Evolutionary conservation across 1,284 basidiomycete species (phyloP).

Genomic region (Heterobasidion occidentale): DNA sequence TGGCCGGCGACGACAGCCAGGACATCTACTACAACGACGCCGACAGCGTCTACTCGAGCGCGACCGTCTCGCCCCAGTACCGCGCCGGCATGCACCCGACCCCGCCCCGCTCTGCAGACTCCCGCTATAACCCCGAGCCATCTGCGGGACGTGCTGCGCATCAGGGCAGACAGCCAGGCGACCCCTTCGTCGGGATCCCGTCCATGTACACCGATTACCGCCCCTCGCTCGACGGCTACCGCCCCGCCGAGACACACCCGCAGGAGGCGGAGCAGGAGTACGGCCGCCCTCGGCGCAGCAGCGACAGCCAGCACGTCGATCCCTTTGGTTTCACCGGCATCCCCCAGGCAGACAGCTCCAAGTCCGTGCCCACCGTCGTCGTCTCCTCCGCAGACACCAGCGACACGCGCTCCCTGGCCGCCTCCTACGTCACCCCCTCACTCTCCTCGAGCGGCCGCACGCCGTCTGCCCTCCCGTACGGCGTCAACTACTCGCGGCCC

Average conservation of each 20-base stretch:
- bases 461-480: slow-evolving; percentile 14
- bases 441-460: slow-evolving; percentile 9
- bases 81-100: neutral
- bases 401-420: slow-evolving; percentile 2
- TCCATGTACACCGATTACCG: neutral
- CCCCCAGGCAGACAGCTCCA: slow-evolving; percentile 6
- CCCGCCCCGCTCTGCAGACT: neutral
- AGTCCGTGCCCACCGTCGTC: slow-evolving; percentile 34
- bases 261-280: neutral
- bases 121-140: neutral
- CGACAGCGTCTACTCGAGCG: slow-evolving; percentile 30
- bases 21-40: slow-evolving; percentile 25
- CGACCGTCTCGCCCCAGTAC: slow-evolving; percentile 1
- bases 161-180: neutral
- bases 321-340: slow-evolving; percentile 15
- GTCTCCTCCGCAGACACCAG: slow-evolving; percentile 27
- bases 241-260: neutral
- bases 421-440: slow-evolving; percentile 3
- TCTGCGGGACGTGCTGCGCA: neutral
- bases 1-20: slow-evolving; percentile 3
- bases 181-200: neutral
- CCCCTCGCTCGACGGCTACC: neutral
- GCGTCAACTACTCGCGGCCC: slow-evolving; percentile 48
- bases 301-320: slow-evolving; percentile 19
- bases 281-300: neutral